Evolutionary conservation across 768 basidiomycete genomes (phyloP), one percentile per base, ranked within the genome.

Genomic region (Leccinum fibrillosum): DNA sequence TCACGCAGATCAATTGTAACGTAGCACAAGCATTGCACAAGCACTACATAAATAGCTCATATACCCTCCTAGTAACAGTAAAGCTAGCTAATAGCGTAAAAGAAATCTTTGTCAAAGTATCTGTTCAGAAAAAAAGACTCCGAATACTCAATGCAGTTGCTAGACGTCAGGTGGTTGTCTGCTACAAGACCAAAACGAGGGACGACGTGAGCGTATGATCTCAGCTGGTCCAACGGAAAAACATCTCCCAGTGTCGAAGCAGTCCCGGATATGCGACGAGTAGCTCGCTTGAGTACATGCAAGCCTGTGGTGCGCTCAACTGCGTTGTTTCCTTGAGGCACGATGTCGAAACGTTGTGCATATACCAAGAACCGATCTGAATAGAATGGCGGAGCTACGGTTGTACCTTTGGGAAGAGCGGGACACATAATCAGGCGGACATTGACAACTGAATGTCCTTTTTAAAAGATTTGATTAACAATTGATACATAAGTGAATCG

Each of bases 171-270:
- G 0, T n/a, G 9, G 1, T 55, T 19, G n/a, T 63, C 59, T 15
- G 59, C 55, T 17, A 21, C 32, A 5, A 1, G 12, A 49, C 59
- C 55, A 49, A 63, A 63, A 17, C n/a, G 23, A 1, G 49, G 62
- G 30, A 61, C 49, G 42, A 63, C 19, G 11, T 63, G 53, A 44
- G 56, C 44, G 19, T 48, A 60, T 2, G 62, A 57, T 28, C 39
- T 7, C 12, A 63, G 25, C 44, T 63, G 59, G 25, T 52, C 49
- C 23, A 63, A 3, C 21, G 56, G 62, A 44, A 63, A 49, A 3
- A 61, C 35, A 15, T 57, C 45, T 1, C 56, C 56, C 19, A 62
- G 52, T 28, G 28, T 28, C 28, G 28, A 28, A 3, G 7, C 3
- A 17, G 44, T 28, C 11, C 51, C 37, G 3, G 39, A 54, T 28